Percentiles rank a stretch among this genome's conserved stretches.
Evolutionary conservation across 306 rosid species (phyloP).

Genomic region (Ochetophila trinervis): DNA sequence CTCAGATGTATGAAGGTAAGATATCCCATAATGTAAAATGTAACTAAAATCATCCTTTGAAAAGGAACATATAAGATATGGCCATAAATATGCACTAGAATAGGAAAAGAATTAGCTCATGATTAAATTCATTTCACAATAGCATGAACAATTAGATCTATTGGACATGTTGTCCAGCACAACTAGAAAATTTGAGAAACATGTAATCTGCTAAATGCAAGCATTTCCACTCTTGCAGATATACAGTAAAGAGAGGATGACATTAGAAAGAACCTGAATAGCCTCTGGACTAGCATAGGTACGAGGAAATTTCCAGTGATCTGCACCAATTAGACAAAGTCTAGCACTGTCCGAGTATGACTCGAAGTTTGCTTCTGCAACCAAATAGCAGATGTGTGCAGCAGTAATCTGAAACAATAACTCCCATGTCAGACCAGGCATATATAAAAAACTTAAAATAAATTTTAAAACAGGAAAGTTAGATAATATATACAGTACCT

Average conservation of each 20-base stretch:
- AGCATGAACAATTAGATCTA: neutral
- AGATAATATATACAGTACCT: slow-evolving; percentile 43
- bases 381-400: slow-evolving; percentile 93
- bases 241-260: slow-evolving; percentile 11
- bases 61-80: neutral
- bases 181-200: neutral
- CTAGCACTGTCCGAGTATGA: slow-evolving; percentile 79
- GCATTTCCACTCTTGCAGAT: slow-evolving; percentile 11
- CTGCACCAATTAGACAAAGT: slow-evolving; percentile 88
- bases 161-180: neutral
- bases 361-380: slow-evolving; percentile 92
- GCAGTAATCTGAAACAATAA: slow-evolving; percentile 64
- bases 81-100: too few relatives aligned
- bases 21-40: neutral
- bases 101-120: neutral
- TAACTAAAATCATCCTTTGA: neutral
- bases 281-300: slow-evolving; percentile 92
- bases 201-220: slow-evolving; percentile 3
- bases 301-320: slow-evolving; percentile 91
- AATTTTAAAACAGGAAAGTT: slow-evolving; percentile 9
- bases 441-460: neutral
- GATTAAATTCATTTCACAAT: neutral
- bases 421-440: slow-evolving; percentile 29
- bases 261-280: slow-evolving; percentile 65
- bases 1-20: neutral